These are phyloP conservation scores for Gillenia trifoliata DNA, from an alignment of 306 rosid genomes.

Conservation along the genomic window DNA sequence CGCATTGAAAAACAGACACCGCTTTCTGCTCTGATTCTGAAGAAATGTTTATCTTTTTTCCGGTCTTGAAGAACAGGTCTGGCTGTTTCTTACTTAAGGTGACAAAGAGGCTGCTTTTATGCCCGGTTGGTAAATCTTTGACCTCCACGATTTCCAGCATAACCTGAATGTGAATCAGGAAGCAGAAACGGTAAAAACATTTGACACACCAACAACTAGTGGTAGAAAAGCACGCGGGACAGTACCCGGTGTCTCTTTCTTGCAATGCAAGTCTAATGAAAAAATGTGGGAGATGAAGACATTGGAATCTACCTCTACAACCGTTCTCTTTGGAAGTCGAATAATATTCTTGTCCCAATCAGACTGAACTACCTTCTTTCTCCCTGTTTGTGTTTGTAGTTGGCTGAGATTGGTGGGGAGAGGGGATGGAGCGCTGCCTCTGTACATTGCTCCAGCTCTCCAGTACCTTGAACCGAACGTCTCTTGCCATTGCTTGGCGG, in stretches of 20 bases:
- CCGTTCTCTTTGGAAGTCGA: slow-evolving; percentile 52
- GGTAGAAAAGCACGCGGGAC: not conserved
- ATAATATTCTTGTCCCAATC: slow-evolving; percentile 38
- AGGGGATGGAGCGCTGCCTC: slow-evolving; percentile 72
- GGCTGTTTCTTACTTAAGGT: slow-evolving; percentile 65
- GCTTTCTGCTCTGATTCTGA: slow-evolving; percentile 63
- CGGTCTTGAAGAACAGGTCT: slow-evolving; percentile 55
- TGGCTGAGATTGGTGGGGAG: slow-evolving; percentile 32
- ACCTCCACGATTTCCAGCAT: slow-evolving; percentile 72
- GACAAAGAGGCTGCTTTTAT: slow-evolving; percentile 66
- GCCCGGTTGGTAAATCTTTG: slow-evolving; percentile 72
- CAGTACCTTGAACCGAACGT: slow-evolving; percentile 83
- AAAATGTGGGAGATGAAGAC: not conserved
- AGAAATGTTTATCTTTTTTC: slow-evolving; percentile 60
- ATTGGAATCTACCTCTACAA: slow-evolving; percentile 61
- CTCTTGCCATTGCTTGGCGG: slow-evolving; percentile 86
- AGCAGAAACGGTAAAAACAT: not conserved
- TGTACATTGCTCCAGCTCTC: slow-evolving; percentile 92
- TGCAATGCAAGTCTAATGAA: not conserved
- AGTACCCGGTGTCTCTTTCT: not conserved
- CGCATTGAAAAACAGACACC: slow-evolving; percentile 75
- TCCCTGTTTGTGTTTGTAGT: slow-evolving; percentile 3
- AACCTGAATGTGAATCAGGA: slow-evolving; percentile 43
- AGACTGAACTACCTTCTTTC: slow-evolving; percentile 8
- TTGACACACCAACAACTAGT: not conserved